Evolutionary conservation across 139 green algal species (phyloP), one percentile per base, ranked within the genome.

Genomic region (Nannochloris sp.): DNA sequence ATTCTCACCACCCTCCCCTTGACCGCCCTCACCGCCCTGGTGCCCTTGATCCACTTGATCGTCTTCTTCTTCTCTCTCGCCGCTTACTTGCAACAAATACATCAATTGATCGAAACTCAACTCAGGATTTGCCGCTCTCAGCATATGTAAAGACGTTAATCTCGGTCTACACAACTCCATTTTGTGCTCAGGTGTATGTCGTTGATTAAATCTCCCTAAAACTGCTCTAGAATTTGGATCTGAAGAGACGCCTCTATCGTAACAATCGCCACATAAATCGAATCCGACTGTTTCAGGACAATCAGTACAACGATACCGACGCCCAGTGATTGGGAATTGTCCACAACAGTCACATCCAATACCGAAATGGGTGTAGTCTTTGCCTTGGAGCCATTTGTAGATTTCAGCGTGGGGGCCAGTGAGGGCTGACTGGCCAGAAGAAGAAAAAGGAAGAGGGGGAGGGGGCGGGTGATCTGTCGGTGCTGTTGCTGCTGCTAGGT

Each of bases 111-210:
- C 33, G 44, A 72, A 68, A 27, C 64, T 44, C 27, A 83, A 61
- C 47, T 83, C 76, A 1, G 76, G 76, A 54, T 83, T 75, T 30
- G 67, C 57, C 32, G 73, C 72, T 66, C 77, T 65, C 15, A 84
- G 72, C 9, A 80, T 47, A 66, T 84, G 77, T 54, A 83, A 46
- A 14, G 58, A 34, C 0, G 64, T 75, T 23, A 71, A 33, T 33
- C 38, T 37, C 4, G 64, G 60, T 9, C 54, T 33, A 9, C 69
- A 23, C 6, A 56, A 23, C 24, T 61, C 48, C 77, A 84, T 82
- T 15, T 42, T 23, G 46, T 84, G 77, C 9, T 67, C 65, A 3
- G 75, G 30, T 4, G 12, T 67, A 36, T 84, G 77, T 9, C 61
- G 54, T 56, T 84, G 77, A 29, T 76, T 79, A 65, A 84, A 84